Evolutionary conservation across 495 filamentous ascomycete genomes (phyloP), one percentile per base, ranked within the genome.

Genomic region (Lepidopterella palustris): DNA sequence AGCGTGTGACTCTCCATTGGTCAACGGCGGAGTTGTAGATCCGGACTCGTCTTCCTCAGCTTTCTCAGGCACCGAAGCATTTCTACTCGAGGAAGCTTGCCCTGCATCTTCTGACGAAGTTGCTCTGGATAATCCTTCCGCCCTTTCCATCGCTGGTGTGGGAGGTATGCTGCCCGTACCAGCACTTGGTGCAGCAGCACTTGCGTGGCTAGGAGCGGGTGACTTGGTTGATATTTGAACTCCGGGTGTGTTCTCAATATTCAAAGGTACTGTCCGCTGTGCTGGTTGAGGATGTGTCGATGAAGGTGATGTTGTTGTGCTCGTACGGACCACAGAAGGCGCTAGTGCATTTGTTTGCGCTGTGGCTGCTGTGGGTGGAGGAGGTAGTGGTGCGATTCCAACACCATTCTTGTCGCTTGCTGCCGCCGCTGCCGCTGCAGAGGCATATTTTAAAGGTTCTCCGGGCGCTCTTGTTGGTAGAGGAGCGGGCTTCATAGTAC

Each of bases 371-470:
- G 85, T 85, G n/a, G 89, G 90, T 68, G 92, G 92, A 47, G 92
- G 91, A 24, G 92, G 92, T 57, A 97, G 77, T 18, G 92, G 92
- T 26, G 90, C 84, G 63, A 97, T 96, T n/a, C 92, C 92, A 9
- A 96, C 87, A 15, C 81, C 81, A 66, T 77, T 86, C 70, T 92
- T 95, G 70, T 96, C 91, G 71, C 86, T 93, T 49, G 93, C 90
- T 9, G 95, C 95, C 0, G 93, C 93, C 0, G 93, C 95, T 0
- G 93, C 95, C 0, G 93, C 93, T 0, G 93, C 93, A 20, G 93
- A 96, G 28, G 95, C 93, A 71, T 97, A 97, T 73, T 97, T 97
- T 64, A 97, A 77, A 0, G 88, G 88, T 70, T 97, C 92, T 29
- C 89, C 91, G 24, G 91, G 86, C 3, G 88, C 81, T 66, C 90